Evolutionary conservation across 257 asterid genomes (phyloP).

Genomic region (Rhazya stricta): DNA sequence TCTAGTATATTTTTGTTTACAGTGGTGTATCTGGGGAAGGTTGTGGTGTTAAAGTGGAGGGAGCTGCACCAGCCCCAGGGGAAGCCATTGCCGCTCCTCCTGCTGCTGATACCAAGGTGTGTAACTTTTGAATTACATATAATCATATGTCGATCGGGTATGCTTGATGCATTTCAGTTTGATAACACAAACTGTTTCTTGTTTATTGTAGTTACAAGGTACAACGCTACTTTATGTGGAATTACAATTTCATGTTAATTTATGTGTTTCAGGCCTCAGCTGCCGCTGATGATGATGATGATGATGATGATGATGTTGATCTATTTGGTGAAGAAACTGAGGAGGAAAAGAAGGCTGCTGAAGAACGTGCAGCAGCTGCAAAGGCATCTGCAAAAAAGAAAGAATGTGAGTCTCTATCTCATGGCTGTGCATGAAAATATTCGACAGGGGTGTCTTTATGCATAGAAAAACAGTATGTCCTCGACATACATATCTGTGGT

Average conservation of each 20-base stretch:
- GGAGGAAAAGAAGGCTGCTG: conserved; percentile 93
- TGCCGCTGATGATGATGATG: conserved; percentile 78
- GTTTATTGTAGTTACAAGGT: neutral
- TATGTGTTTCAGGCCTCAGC: conserved; percentile 44
- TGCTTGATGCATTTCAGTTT: neutral
- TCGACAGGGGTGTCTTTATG: neutral
- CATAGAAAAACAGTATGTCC: neutral
- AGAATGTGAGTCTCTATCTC: conserved; percentile 48
- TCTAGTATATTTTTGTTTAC: conserved; percentile 4
- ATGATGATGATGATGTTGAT: conserved; percentile 75
- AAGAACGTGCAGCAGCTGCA: conserved; percentile 79
- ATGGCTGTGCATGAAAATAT: neutral
- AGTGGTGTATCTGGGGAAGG: conserved; percentile 81
- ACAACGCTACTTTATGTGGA: neutral
- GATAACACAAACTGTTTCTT: neutral
- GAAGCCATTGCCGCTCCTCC: conserved; percentile 61
- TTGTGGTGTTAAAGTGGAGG: conserved; percentile 50
- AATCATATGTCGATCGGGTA: neutral
- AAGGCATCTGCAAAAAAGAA: conserved; percentile 89
- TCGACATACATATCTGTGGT: neutral
- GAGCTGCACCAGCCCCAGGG: conserved; percentile 39
- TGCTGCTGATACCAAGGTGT: conserved; percentile 48
- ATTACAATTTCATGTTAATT: neutral
- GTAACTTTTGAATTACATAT: neutral
- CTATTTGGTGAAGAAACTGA: conserved; percentile 95